These are phyloP conservation scores for Alternaria conjuncta DNA, from an alignment of 2,329 filamentous ascomycete genomes.

Conservation along the genomic window DNA sequence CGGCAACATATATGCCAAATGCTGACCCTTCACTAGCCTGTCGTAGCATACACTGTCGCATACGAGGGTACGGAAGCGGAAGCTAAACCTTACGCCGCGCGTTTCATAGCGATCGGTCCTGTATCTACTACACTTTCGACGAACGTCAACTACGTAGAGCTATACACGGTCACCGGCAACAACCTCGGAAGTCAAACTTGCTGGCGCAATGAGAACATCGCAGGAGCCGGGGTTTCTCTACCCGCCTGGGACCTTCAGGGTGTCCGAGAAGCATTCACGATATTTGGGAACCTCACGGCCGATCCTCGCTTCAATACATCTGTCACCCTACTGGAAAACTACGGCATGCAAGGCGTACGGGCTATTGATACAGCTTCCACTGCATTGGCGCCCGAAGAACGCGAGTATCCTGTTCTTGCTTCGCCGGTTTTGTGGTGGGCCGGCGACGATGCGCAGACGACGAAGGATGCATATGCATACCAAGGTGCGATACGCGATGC, in stretches of 20 bases:
- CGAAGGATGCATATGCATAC: slow-evolving; percentile 2
- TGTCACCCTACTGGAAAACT: slow-evolving; percentile 27
- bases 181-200: slow-evolving; percentile 18
- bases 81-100: slow-evolving; percentile 19
- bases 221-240: slow-evolving; percentile 22
- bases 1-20: background rate
- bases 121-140: slow-evolving; percentile 3
- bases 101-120: slow-evolving; percentile 24
- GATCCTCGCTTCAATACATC: slow-evolving; percentile 27
- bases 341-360: slow-evolving; percentile 26
- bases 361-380: slow-evolving; percentile 14
- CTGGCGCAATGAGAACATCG: slow-evolving; percentile 14
- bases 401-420: slow-evolving; percentile 41
- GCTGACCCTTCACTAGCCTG: slow-evolving; percentile 10
- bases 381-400: slow-evolving; percentile 28
- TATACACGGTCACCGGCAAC: slow-evolving; percentile 26
- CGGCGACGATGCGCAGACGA: slow-evolving; percentile 13
- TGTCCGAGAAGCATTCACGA: slow-evolving; percentile 20
- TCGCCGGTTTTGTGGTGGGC: slow-evolving; percentile 24
- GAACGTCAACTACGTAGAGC: slow-evolving; percentile 19
- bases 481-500: slow-evolving; percentile 8
- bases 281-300: slow-evolving; percentile 25
- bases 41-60: slow-evolving; percentile 23
- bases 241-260: slow-evolving; percentile 22
- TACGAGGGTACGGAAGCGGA: slow-evolving; percentile 24